Evolutionary conservation across 2,329 filamentous ascomycete species (phyloP).

Genomic region (Colletotrichum sp.): DNA sequence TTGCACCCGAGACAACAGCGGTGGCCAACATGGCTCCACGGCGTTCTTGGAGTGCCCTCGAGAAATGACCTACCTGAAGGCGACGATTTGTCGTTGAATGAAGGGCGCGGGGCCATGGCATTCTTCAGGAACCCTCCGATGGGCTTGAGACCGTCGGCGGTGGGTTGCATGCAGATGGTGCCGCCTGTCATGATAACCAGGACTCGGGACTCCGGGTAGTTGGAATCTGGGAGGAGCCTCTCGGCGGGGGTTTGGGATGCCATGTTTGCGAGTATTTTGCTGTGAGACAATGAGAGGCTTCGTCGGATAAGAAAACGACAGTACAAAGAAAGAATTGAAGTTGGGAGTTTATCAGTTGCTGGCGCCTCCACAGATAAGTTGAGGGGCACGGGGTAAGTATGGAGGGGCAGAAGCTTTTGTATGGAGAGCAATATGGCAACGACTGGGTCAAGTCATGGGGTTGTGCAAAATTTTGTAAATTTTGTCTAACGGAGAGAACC

Average conservation of each 20-base stretch:
- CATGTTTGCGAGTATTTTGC: neutral
- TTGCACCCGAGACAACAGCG: neutral
- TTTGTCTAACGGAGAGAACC: constrained; percentile 15
- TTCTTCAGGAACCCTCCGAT: constrained; percentile 80
- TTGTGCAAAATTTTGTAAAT: constrained; percentile 19
- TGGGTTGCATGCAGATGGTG: constrained; percentile 90
- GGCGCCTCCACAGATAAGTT: constrained; percentile 8
- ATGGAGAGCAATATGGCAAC: constrained; percentile 8
- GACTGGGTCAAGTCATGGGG: constrained; percentile 13
- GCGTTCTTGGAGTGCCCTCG: neutral
- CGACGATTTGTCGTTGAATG: constrained; percentile 80
- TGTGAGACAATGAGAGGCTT: neutral
- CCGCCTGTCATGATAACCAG: constrained; percentile 91
- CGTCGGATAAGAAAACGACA: neutral
- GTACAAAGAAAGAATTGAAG: neutral
- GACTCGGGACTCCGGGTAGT: constrained; percentile 76
- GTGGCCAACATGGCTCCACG: neutral
- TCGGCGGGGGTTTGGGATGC: constrained; percentile 1
- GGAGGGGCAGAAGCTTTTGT: constrained; percentile 17
- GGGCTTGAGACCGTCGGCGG: constrained; percentile 79
- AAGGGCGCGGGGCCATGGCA: constrained; percentile 80
- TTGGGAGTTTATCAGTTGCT: constrained; percentile 4
- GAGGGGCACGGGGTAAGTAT: constrained; percentile 16
- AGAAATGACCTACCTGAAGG: constrained; percentile 41
- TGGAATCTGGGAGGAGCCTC: constrained; percentile 11